Evolutionary conservation across 495 filamentous ascomycete genomes (phyloP).

Genomic region (Xylaria castorea): DNA sequence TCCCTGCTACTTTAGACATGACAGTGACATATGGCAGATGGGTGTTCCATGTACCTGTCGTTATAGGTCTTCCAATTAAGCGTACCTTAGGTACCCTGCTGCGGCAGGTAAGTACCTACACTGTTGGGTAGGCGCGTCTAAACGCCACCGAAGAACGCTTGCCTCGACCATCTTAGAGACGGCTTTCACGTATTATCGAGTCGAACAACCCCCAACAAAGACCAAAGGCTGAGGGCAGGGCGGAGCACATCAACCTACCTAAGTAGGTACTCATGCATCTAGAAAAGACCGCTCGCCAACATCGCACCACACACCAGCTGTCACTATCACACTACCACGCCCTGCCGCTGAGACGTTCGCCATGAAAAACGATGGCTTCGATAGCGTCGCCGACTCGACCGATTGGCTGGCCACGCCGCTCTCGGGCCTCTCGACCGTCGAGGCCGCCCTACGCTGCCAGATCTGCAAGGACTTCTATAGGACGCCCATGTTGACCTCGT

Average conservation of each 20-base stretch:
- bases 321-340: not conserved
- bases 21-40: not conserved
- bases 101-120: not conserved
- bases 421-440: conserved; percentile 72
- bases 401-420: conserved; percentile 91
- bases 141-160: conserved; percentile 5
- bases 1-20: not conserved
- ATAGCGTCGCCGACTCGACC: conserved; percentile 83
- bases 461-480: conserved; percentile 98
- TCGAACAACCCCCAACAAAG: not conserved
- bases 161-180: not conserved
- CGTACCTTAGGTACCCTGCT: not conserved
- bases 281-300: not conserved
- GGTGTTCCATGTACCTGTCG: not conserved
- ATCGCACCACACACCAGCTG: not conserved
- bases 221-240: not conserved
- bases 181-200: conserved; percentile 1
- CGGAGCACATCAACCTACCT: not conserved
- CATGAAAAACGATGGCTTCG: conserved; percentile 33
- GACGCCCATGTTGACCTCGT: conserved; percentile 92
- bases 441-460: conserved; percentile 88
- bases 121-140: not conserved
- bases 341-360: not conserved
- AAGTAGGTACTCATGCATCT: not conserved
- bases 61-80: not conserved